Conservation (phyloP, 306 rosid genomes). For the Bauhinia variegata region DNA sequence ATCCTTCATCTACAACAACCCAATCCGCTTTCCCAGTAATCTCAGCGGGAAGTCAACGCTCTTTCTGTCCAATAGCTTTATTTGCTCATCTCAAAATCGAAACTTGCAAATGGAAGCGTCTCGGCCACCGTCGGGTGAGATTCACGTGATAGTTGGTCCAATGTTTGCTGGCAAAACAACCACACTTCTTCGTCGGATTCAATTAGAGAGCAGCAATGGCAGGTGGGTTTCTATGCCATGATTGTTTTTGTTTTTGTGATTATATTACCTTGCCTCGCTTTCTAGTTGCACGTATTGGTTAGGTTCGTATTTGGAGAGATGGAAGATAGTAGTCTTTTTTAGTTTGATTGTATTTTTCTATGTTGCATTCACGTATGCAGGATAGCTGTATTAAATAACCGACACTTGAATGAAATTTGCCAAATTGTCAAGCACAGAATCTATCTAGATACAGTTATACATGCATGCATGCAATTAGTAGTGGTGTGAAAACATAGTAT, state of each 20-base stretch:
- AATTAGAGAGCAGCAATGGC: slow-evolving; percentile 66
- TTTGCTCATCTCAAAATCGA: slow-evolving; percentile 42
- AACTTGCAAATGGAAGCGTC: slow-evolving; percentile 42
- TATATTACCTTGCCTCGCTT: background rate
- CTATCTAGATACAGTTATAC: background rate
- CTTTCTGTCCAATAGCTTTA: slow-evolving; percentile 29
- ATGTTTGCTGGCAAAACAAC: slow-evolving; percentile 95
- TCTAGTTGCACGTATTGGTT: background rate
- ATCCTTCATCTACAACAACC: slow-evolving; percentile 25
- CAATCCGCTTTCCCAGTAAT: slow-evolving; percentile 30
- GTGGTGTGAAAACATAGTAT: slow-evolving; percentile 1
- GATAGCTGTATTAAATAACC: background rate
- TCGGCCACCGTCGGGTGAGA: slow-evolving; percentile 61
- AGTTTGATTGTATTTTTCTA: slow-evolving; percentile 1
- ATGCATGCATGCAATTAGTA: background rate
- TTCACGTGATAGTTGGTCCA: slow-evolving; percentile 89
- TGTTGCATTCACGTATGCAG: background rate
- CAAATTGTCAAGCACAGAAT: background rate
- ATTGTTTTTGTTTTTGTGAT: background rate
- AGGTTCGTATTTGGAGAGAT: background rate
- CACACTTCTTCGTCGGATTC: slow-evolving; percentile 77
- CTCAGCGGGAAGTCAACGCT: slow-evolving; percentile 42
- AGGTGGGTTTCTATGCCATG: slow-evolving; percentile 48
- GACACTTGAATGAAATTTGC: slow-evolving; percentile 10
- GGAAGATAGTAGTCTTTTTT: background rate